A percentile compares a stretch with the other conserved stretches of the same genome.
phyloP scores from a whole-genome alignment of 192 early-diverging fungal genomes.

The Geranomyces michiganensis region DNA sequence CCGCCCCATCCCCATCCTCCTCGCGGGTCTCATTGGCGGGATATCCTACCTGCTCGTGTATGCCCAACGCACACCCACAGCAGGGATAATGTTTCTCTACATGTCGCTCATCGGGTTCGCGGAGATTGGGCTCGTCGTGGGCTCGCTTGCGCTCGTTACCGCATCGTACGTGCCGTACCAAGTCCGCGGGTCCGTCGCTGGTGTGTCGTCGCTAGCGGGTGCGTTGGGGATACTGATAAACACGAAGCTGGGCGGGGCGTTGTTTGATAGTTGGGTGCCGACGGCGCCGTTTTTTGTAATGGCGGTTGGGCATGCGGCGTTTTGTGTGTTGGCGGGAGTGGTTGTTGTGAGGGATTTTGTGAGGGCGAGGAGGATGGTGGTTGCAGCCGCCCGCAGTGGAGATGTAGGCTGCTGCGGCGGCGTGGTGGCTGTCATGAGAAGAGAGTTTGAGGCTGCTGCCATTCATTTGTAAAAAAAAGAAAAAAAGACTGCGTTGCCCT shows the following conservation, averaged over 20 bases:
- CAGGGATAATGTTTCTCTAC: slow-evolving; percentile 43
- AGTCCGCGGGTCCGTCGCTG: slow-evolving; percentile 65
- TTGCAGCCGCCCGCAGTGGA: background rate
- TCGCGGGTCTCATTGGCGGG: slow-evolving; percentile 54
- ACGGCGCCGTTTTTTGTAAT: slow-evolving; percentile 52
- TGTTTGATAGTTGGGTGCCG: slow-evolving; percentile 53
- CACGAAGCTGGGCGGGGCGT: slow-evolving; percentile 62
- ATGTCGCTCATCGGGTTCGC: slow-evolving; percentile 53
- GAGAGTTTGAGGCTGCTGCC: too few relatives aligned
- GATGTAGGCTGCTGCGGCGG: background rate
- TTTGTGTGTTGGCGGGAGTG: slow-evolving; percentile 23
- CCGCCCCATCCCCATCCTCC: slow-evolving; percentile 39
- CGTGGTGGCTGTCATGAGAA: too few relatives aligned
- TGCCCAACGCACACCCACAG: slow-evolving; percentile 50
- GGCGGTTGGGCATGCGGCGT: slow-evolving; percentile 34
- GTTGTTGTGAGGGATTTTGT: slow-evolving; percentile 11
- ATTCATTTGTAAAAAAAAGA: too few relatives aligned
- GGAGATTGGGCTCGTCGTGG: slow-evolving; percentile 72
- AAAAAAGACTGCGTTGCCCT: too few relatives aligned
- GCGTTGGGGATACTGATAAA: slow-evolving; percentile 67
- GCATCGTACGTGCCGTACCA: slow-evolving; percentile 45
- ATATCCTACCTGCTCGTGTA: slow-evolving; percentile 57
- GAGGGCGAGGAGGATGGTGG: background rate
- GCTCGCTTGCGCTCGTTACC: slow-evolving; percentile 65
- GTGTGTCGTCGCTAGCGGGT: slow-evolving; percentile 64